Evolutionary conservation across 139 green algal species (phyloP), one percentile per base, ranked within the genome.

Genomic region (Coelastrella sp.): DNA sequence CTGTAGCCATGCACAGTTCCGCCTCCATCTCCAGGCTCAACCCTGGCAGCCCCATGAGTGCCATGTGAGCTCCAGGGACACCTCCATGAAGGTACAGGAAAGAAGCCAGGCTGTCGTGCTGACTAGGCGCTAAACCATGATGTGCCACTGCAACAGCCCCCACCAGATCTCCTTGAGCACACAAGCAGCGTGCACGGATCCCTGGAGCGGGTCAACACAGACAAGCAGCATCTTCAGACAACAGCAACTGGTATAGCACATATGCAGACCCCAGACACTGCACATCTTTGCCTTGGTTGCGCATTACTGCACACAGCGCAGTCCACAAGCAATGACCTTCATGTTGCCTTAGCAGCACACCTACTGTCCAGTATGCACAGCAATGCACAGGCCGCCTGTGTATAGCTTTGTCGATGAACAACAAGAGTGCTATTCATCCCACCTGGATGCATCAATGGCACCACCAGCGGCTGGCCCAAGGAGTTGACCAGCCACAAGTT

Each of bases 401-500:
- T n/a, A n/a, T n/a, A n/a, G n/a, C n/a, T n/a, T n/a, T n/a, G n/a
- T n/a, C n/a, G n/a, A n/a, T n/a, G n/a, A n/a, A n/a, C n/a, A n/a
- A n/a, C n/a, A n/a, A n/a, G n/a, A n/a, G n/a, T n/a, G n/a, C n/a
- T n/a, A 57, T 11, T 15, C 17, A 15, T 57, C 48, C 43, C 34
- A 68, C 85, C 86, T 51, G 78, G 83, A 66, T 91, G 87, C 2
- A 13, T 67, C 48, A 93, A 53, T 9, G 64, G 72, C 48, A 93
- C 45, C 53, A 88, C 69, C 51, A 89, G 4, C 4, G 87, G 84
- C 85, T 92, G 88, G 2, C 85, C 90, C 50, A 88, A 48, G 37
- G 43, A 50, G 40, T 89, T 88, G 50, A 89, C 84, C 83, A 90
- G 48, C 87, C 90, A 93, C 68, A 93, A 79, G 32, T 59, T 77